Percentiles rank a stretch among this genome's conserved stretches.
These are phyloP conservation scores for Candida loeiensis DNA, from an alignment of 805 yeast genomes.

Conservation along the genomic window DNA sequence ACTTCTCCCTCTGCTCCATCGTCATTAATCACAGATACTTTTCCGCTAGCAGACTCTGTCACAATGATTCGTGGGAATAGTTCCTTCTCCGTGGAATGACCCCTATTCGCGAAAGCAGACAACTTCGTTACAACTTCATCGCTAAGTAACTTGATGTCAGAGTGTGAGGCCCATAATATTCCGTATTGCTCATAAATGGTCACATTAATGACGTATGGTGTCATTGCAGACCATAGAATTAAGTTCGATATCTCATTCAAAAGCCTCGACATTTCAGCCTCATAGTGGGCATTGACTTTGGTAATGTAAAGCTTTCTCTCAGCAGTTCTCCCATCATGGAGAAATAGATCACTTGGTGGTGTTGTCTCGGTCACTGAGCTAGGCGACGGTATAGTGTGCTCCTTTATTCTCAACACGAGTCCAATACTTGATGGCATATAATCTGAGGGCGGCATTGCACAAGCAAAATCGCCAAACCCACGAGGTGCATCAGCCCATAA, in stretches of 20 bases:
- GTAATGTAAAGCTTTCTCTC: neutral
- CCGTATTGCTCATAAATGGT: slow-evolving; percentile 24
- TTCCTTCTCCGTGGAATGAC: neutral
- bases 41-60: neutral
- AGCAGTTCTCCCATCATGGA: no score
- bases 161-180: slow-evolving; percentile 22
- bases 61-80: neutral
- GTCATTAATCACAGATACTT: neutral
- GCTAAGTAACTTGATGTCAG: no score
- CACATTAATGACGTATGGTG: slow-evolving; percentile 16
- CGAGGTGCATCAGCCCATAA: no score
- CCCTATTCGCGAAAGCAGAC: neutral
- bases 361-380: no score
- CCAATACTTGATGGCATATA: neutral
- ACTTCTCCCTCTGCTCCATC: slow-evolving; percentile 1
- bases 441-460: neutral
- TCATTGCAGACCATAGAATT: slow-evolving; percentile 23
- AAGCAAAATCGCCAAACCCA: neutral
- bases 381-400: neutral
- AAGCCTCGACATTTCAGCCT: neutral
- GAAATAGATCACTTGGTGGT: no score
- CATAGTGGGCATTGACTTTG: neutral
- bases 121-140: neutral
- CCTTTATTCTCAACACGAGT: neutral
- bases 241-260: slow-evolving; percentile 2